Evolutionary conservation across 805 yeast genomes (phyloP), one percentile per base, ranked within the genome.

Genomic region (Candida cerambycidarum): DNA sequence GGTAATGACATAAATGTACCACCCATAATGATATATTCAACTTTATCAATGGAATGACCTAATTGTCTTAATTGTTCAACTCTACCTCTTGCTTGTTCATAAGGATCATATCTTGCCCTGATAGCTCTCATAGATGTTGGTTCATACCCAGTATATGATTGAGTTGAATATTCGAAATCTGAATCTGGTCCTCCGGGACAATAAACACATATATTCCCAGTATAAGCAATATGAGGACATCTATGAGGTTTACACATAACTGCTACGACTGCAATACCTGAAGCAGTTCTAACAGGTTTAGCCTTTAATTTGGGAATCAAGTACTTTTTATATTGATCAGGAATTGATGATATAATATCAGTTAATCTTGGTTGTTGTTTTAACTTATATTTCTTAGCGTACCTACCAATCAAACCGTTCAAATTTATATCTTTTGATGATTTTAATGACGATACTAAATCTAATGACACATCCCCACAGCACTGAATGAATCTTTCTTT

Each of bases 71-170:
- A 75, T 71, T 93, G 99, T 58, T 93, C 99, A 30, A 93, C 83
- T 62, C 99, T 81, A 38, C 99, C 99, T 59, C 99, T 77, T 5
- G 98, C 97, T 64, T 93, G 99, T 65, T 93, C 99, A 59, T 89
- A 93, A 1, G 99, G 98, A 62, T 93, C 99, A 59, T 93, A 93
- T 56, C 99, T 79, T 0, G 99, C 99, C 54, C 99, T 76, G 48
- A 93, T 93, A n/a, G 99, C 99, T 56, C 99, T 78, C 99, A 93
- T 93, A 0, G 97, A 89, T 0, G 99, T 93, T 7, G 99, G 99
- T 63, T 93, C 99, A 59, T 93, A 93, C 29, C 99, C 99, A 0
- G 99, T 93, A 59, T 93, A 93, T 3, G 97, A 89, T 67, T 93
- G 99, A 3, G 99, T 93, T 1, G 97, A 88, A 65, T 93, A 93